Conservation (phyloP, 2,329 filamentous ascomycete species). For the Ramularia endophylla region DNA sequence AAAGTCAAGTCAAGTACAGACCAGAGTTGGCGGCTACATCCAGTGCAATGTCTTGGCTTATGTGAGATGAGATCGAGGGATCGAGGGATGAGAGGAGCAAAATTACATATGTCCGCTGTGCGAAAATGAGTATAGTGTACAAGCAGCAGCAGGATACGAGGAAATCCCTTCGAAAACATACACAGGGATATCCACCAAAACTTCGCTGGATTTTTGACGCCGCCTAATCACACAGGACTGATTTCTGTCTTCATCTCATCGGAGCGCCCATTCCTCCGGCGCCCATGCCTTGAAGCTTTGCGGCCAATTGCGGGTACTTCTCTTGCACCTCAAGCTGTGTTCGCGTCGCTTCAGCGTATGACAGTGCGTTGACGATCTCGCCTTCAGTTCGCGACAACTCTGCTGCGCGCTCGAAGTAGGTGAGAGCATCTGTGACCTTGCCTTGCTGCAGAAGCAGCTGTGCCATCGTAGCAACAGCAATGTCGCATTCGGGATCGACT, state of each 20-base stretch:
- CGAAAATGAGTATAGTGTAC: not conserved
- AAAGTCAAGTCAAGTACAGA: too few species aligned
- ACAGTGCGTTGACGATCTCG: constrained; percentile 93
- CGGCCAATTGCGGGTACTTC: constrained; percentile 48
- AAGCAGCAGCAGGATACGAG: not conserved
- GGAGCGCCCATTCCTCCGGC: constrained; percentile 15
- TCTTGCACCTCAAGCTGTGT: constrained; percentile 76
- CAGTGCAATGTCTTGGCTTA: too few species aligned
- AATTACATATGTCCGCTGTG: constrained; percentile 1
- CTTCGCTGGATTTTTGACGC: not conserved
- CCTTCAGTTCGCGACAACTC: constrained; percentile 91
- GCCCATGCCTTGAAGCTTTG: constrained; percentile 35
- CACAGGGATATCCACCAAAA: too few species aligned
- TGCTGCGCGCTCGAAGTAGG: constrained; percentile 94
- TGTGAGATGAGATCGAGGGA: not conserved
- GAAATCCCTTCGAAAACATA: too few species aligned
- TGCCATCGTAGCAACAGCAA: constrained; percentile 97
- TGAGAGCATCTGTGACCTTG: constrained; percentile 89
- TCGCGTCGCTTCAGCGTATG: constrained; percentile 92
- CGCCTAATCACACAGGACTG: not conserved
- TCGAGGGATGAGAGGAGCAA: not conserved
- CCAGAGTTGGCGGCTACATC: too few species aligned
- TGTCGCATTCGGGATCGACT: constrained; percentile 99
- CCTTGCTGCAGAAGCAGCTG: constrained; percentile 96
- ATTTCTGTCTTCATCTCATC: constrained; percentile 11